Percentiles rank a stretch among this genome's conserved stretches.
phyloP scores from a whole-genome alignment of 345 rosid genomes.

The Sonneratia alba region DNA sequence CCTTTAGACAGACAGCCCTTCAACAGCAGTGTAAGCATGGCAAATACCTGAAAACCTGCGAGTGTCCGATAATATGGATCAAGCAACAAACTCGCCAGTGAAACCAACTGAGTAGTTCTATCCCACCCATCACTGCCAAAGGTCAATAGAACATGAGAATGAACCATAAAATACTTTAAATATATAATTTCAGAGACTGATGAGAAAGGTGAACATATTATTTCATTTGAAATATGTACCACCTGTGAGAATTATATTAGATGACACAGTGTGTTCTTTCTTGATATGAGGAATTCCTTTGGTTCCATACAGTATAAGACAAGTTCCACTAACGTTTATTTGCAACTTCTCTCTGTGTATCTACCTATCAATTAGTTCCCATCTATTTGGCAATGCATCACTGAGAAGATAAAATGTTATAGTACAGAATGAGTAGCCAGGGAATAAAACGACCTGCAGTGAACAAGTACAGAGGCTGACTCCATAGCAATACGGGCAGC shows the following conservation, averaged over 20 bases:
- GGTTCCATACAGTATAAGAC: neutral
- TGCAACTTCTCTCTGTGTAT: neutral
- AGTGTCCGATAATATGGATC: slow-evolving; percentile 69
- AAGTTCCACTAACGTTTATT: neutral
- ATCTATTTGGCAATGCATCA: slow-evolving; percentile 1
- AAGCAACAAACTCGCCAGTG: slow-evolving; percentile 84
- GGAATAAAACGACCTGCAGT: slow-evolving; percentile 59
- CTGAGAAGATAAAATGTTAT: neutral
- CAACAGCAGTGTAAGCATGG: neutral
- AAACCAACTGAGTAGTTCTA: slow-evolving; percentile 91
- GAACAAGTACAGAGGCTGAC: slow-evolving; percentile 93
- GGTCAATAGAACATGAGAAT: neutral
- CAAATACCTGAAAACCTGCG: slow-evolving; percentile 84
- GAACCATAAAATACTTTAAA: neutral
- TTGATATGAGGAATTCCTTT: neutral
- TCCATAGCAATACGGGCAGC: slow-evolving; percentile 89
- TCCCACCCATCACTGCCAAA: slow-evolving; percentile 95
- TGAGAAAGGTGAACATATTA: neutral
- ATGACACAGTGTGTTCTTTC: neutral
- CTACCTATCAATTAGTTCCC: neutral
- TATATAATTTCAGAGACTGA: neutral
- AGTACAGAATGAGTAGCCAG: slow-evolving; percentile 1
- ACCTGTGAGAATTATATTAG: neutral
- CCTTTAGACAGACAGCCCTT: neutral
- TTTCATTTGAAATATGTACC: neutral